phyloP scores from a whole-genome alignment of 2,329 filamentous ascomycete species.

The Exophiala alcalophila region DNA sequence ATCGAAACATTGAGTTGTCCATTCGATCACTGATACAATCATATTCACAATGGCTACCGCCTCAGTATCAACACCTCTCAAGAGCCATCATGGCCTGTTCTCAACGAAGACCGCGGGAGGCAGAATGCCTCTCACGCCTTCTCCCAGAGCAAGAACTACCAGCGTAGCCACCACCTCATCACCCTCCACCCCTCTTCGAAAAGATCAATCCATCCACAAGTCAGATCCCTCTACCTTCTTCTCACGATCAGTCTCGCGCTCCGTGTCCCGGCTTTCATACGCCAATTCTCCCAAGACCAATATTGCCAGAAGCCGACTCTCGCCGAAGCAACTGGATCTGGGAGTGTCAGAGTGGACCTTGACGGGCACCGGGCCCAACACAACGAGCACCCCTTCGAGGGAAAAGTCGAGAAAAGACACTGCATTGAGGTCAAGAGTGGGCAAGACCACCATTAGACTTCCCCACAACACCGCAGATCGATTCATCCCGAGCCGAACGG shows the following conservation, averaged over 20 bases:
- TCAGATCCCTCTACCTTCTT: conserved; percentile 73
- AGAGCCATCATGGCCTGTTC: conserved; percentile 92
- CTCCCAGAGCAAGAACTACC: conserved; percentile 65
- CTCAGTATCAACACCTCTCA: conserved; percentile 83
- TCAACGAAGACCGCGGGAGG: conserved; percentile 89
- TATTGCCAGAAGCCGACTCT: conserved; percentile 71
- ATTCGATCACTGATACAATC: conserved; percentile 39
- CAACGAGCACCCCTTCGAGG: conserved; percentile 53
- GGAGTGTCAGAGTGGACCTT: conserved; percentile 91
- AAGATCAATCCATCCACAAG: conserved; percentile 70
- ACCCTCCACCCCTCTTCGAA: conserved; percentile 71
- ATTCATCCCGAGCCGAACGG: conserved; percentile 90
- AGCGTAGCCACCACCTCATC: conserved; percentile 58
- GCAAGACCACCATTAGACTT: conserved; percentile 72
- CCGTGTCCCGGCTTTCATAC: conserved; percentile 61
- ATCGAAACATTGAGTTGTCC: conserved; percentile 52
- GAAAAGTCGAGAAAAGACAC: conserved; percentile 58
- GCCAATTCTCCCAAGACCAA: conserved; percentile 95
- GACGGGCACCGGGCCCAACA: conserved; percentile 69
- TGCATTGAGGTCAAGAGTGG: conserved; percentile 45
- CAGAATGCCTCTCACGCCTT: conserved; percentile 91
- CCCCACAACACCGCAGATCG: conserved; percentile 74
- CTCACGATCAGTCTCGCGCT: conserved; percentile 57
- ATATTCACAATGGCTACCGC: conserved; percentile 71
- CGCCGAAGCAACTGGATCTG: conserved; percentile 82